Evolutionary conservation across 495 filamentous ascomycete genomes (phyloP).

Genomic region (Tirmania nivea): DNA sequence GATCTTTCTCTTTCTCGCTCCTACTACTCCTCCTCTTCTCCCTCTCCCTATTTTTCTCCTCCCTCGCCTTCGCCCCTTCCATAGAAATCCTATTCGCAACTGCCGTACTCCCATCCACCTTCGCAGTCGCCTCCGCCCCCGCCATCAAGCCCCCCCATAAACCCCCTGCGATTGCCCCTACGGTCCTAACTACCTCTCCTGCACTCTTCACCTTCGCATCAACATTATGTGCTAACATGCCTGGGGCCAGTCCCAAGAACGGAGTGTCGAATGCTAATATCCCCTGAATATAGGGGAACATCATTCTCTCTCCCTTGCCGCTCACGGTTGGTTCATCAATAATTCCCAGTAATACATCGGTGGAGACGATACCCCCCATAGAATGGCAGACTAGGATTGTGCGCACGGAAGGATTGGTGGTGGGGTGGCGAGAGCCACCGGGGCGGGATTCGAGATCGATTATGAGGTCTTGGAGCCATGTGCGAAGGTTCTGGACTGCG

Average conservation of each 20-base stretch:
- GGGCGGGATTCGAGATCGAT: slow-evolving; percentile 74
- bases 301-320: slow-evolving; percentile 22
- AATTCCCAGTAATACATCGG: slow-evolving; percentile 48
- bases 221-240: slow-evolving; percentile 72
- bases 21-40: neutral
- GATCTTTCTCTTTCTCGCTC: neutral
- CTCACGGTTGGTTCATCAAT: slow-evolving; percentile 18
- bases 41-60: slow-evolving; percentile 9
- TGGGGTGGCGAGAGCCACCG: slow-evolving; percentile 61
- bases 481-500: slow-evolving; percentile 58
- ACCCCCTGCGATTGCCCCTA: slow-evolving; percentile 23
- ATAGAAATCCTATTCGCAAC: neutral
- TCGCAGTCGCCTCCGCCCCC: slow-evolving; percentile 3
- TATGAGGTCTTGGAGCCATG: slow-evolving; percentile 82
- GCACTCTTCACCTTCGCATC: slow-evolving; percentile 66
- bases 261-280: slow-evolving; percentile 91
- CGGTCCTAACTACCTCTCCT: slow-evolving; percentile 42
- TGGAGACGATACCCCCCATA: slow-evolving; percentile 94
- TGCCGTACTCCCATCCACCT: neutral
- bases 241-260: slow-evolving; percentile 71
- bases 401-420: slow-evolving; percentile 68
- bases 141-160: slow-evolving; percentile 9
- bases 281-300: slow-evolving; percentile 54
- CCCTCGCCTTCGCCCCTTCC: slow-evolving; percentile 1
- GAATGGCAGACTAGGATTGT: slow-evolving; percentile 74